Percentiles rank a stretch among this genome's conserved stretches.
Conservation (phyloP, 306 rosid genomes). For the Glycine latifolia region DNA sequence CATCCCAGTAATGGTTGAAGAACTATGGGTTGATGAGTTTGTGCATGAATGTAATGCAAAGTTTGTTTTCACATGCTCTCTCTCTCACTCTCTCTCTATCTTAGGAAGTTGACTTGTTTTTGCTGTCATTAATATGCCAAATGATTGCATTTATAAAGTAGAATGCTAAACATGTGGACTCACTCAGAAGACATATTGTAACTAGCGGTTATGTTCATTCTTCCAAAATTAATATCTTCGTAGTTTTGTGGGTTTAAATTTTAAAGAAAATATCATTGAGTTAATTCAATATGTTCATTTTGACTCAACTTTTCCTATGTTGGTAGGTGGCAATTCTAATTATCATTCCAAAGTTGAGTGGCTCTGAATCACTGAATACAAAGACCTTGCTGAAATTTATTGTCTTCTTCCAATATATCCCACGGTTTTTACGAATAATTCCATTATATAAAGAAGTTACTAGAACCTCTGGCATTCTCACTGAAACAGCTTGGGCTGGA, state of each 20-base stretch:
- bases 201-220: constrained; percentile 17
- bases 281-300: constrained; percentile 35
- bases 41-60: neutral
- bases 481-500: constrained; percentile 99
- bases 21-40: neutral
- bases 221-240: constrained; percentile 29
- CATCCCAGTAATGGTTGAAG: constrained; percentile 2
- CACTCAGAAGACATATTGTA: constrained; percentile 27
- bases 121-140: constrained; percentile 24
- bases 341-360: constrained; percentile 70
- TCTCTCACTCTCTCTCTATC: neutral
- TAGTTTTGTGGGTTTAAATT: constrained; percentile 34
- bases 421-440: constrained; percentile 81
- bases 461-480: constrained; percentile 92
- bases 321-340: constrained; percentile 75
- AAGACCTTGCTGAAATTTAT: constrained; percentile 84
- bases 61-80: constrained; percentile 6
- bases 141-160: constrained; percentile 22
- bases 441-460: constrained; percentile 94
- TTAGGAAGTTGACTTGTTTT: neutral
- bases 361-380: constrained; percentile 72
- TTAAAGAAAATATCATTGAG: neutral
- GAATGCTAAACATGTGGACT: constrained; percentile 31
- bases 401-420: constrained; percentile 84
- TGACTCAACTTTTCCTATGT: constrained; percentile 41